Evolutionary conservation across 129 eudicot species (phyloP).

Genomic region (sunflower (Helianthus annuus)): HanXRQr2.0-SUNRISE NC_035436.2:206933063-206933562

Average conservation of each 20-base stretch:
- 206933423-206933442: too few species aligned
- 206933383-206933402: too few species aligned
- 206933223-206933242: slow-evolving; percentile 89
- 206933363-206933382: too few species aligned
- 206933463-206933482: too few species aligned
- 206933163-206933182: slow-evolving; percentile 78
- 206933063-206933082: slow-evolving; percentile 91
- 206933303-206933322: slow-evolving; percentile 70
- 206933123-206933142: background rate
- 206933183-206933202: slow-evolving; percentile 76
- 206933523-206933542: too few species aligned
- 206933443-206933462: too few species aligned
- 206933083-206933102: slow-evolving; percentile 92
- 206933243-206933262: slow-evolving; percentile 90
- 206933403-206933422: too few species aligned
- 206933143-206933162: slow-evolving; percentile 30
- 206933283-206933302: slow-evolving; percentile 86
- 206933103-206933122: slow-evolving; percentile 25
- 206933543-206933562: too few species aligned
- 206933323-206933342: too few species aligned
- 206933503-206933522: too few species aligned
- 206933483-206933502: too few species aligned
- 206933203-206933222: slow-evolving; percentile 87
- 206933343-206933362: too few species aligned
- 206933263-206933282: slow-evolving; percentile 87